These are phyloP conservation scores for Lepiota brunneoincarnata DNA, from an alignment of 768 basidiomycete genomes.

Conservation along the genomic window DNA sequence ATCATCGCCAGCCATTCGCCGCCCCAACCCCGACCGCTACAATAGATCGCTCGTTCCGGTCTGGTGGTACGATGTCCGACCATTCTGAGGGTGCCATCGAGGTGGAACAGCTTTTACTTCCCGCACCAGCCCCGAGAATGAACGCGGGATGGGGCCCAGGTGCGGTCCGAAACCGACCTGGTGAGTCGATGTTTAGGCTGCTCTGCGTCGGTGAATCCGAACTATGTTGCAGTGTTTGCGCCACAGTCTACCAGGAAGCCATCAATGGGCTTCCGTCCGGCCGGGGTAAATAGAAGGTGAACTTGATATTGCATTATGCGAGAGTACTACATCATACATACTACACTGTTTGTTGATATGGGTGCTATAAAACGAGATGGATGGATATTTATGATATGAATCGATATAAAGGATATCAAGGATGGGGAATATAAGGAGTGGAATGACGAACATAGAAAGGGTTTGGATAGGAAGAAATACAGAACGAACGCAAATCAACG, in stretches of 20 bases:
- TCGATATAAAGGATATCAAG: constrained; percentile 5
- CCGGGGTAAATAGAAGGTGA: constrained; percentile 17
- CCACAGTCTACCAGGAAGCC: constrained; percentile 30
- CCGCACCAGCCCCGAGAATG: constrained; percentile 17
- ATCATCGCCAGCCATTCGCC: constrained; percentile 51
- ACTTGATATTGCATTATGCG: constrained; percentile 11
- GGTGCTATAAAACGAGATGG: constrained; percentile 7
- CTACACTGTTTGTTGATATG: neutral
- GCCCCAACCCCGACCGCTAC: constrained; percentile 16
- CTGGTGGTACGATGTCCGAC: constrained; percentile 45
- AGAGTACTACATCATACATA: constrained; percentile 2
- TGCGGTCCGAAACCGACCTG: constrained; percentile 4
- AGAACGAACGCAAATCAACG: neutral
- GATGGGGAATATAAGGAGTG: constrained; percentile 12
- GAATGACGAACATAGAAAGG: neutral
- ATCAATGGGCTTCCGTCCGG: constrained; percentile 45
- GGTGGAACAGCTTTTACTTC: constrained; percentile 65
- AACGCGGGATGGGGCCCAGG: constrained; percentile 3
- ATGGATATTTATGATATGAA: constrained; percentile 9
- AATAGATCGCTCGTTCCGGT: constrained; percentile 39
- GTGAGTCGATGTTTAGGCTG: neutral
- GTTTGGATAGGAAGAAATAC: neutral
- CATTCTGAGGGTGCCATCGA: constrained; percentile 68
- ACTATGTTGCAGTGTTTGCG: constrained; percentile 37
- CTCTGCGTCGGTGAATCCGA: neutral